A percentile compares a stretch with the other conserved stretches of the same genome.
Conservation (phyloP, 202 grass and related monocot species). For the Alloteropsis angusta region DNA sequence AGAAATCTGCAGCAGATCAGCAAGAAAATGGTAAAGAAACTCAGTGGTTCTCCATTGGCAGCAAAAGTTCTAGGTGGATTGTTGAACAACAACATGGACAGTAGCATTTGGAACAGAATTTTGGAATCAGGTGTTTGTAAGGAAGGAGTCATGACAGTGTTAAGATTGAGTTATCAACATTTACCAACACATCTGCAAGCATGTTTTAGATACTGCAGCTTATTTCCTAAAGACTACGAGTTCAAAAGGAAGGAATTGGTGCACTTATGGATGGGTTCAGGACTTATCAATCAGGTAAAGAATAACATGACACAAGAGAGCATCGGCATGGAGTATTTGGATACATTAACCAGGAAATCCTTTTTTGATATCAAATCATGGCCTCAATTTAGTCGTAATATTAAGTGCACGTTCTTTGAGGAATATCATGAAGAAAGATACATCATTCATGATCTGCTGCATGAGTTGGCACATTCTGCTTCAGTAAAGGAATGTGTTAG, state of each 20-base stretch:
- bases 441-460: slow-evolving; percentile 28
- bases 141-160: not conserved
- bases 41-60: slow-evolving; percentile 32
- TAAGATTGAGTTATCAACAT: slow-evolving; percentile 41
- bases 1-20: slow-evolving; percentile 20
- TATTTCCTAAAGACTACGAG: slow-evolving; percentile 19
- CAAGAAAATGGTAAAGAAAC: slow-evolving; percentile 19
- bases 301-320: not conserved
- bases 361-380: slow-evolving; percentile 23
- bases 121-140: not conserved
- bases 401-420: not conserved
- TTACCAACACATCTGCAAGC: slow-evolving; percentile 23
- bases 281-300: not conserved
- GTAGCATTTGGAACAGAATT: slow-evolving; percentile 14
- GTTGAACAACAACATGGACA: not conserved
- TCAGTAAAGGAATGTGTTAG: slow-evolving; percentile 30
- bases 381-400: not conserved
- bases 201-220: slow-evolving; percentile 41
- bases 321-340: slow-evolving; percentile 9
- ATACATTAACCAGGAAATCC: slow-evolving; percentile 14
- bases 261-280: slow-evolving; percentile 32
- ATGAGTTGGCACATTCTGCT: slow-evolving; percentile 17
- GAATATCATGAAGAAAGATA: not conserved
- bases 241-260: slow-evolving; percentile 29
- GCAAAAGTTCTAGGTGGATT: slow-evolving; percentile 35